Percentiles rank a stretch among this genome's conserved stretches.
phyloP scores from a whole-genome alignment of 192 early-diverging fungal species.

The Diversispora epigaea region DNA sequence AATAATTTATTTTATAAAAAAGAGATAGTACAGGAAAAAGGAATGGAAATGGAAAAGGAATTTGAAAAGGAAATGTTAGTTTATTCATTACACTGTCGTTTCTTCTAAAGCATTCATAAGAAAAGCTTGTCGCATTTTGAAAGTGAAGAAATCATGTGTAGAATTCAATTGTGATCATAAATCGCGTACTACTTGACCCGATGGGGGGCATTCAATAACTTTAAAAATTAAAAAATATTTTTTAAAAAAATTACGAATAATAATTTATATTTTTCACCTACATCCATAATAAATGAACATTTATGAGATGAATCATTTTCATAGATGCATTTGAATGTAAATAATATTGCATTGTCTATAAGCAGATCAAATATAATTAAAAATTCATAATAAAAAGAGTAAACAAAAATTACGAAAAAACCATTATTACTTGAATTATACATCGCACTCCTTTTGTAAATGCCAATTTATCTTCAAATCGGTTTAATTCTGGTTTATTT shows the following conservation, averaged over 20 bases:
- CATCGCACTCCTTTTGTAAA: conserved; percentile 9
- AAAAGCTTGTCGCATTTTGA: conserved; percentile 5
- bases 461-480: neutral
- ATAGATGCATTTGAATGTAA: conserved; percentile 13
- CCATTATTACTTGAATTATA: neutral
- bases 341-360: conserved; percentile 7
- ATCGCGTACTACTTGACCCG: neutral
- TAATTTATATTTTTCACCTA: neutral
- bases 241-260: neutral
- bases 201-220: conserved; percentile 13
- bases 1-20: too few relatives aligned
- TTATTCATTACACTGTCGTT: too few relatives aligned
- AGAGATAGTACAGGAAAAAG: too few relatives aligned
- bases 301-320: conserved; percentile 10
- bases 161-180: conserved; percentile 3
- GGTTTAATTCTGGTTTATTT: conserved; percentile 17
- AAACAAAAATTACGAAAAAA: too few relatives aligned
- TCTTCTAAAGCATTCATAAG: neutral
- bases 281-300: neutral
- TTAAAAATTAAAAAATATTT: neutral
- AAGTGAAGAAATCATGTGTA: conserved; percentile 4
- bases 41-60: too few relatives aligned
- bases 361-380: neutral
- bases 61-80: too few relatives aligned
- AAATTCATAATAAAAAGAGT: neutral